Conservation (phyloP, 768 basidiomycete genomes). For the Naganishia vaughanmartiniae region DNA sequence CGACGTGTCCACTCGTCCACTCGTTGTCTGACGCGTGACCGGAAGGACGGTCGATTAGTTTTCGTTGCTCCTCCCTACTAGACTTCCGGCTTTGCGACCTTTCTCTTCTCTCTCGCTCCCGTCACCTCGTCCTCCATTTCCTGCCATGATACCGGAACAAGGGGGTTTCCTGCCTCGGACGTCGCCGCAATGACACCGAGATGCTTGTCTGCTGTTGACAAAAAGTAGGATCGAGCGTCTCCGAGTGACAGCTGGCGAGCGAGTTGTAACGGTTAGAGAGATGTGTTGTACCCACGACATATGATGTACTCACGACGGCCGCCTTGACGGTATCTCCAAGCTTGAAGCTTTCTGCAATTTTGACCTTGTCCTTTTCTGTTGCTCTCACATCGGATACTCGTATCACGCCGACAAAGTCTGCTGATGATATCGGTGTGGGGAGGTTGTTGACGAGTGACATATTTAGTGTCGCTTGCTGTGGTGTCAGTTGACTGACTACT, state of each 20-base stretch:
- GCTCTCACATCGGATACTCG: conserved; percentile 47
- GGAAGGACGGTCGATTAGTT: not conserved
- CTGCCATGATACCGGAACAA: conserved; percentile 53
- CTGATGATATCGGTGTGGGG: conserved; percentile 48
- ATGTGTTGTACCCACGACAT: not conserved
- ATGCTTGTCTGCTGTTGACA: conserved; percentile 52
- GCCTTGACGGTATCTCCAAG: conserved; percentile 52
- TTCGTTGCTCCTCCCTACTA: not conserved
- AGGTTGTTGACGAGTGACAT: conserved; percentile 47
- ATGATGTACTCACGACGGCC: conserved; percentile 44
- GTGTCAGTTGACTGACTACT: conserved; percentile 50
- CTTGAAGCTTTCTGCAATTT: conserved; percentile 51
- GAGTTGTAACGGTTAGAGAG: not conserved
- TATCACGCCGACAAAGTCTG: conserved; percentile 51
- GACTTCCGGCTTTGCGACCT: conserved; percentile 53
- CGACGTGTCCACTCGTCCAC: too few species aligned
- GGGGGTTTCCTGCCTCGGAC: conserved; percentile 50
- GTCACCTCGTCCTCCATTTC: conserved; percentile 54
- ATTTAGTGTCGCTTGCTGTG: conserved; percentile 48
- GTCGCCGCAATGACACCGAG: conserved; percentile 50
- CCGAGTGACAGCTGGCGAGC: conserved; percentile 51
- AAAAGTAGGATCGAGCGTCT: conserved; percentile 52
- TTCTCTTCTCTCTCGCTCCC: conserved; percentile 50
- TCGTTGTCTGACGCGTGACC: not conserved
- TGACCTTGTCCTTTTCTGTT: conserved; percentile 40